A percentile compares a stretch with the other conserved stretches of the same genome.
phyloP scores from a whole-genome alignment of 768 basidiomycete species.

The Pulveroboletus sp. region DNA sequence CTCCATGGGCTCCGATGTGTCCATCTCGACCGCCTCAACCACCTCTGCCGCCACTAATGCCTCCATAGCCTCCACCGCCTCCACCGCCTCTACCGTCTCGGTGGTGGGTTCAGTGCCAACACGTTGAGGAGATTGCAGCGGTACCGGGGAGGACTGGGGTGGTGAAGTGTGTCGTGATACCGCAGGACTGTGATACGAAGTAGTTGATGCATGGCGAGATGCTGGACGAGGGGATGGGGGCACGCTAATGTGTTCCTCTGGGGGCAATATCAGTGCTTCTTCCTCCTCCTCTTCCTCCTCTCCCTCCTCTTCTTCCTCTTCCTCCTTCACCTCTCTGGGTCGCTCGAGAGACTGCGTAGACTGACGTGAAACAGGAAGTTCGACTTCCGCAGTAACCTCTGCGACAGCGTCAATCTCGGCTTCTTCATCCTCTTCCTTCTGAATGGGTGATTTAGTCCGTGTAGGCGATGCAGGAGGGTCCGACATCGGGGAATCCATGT shows the following conservation, averaged over 20 bases:
- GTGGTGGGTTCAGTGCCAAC: conserved; percentile 4
- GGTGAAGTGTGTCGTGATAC: conserved; percentile 19
- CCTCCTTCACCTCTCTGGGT: conserved; percentile 4
- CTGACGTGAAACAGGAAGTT: conserved; percentile 10
- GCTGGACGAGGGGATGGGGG: conserved; percentile 15
- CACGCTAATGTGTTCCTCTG: background rate
- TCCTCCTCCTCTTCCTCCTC: conserved; percentile 13
- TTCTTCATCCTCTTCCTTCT: conserved; percentile 26
- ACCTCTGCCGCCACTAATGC: too few relatives aligned
- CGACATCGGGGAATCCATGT: conserved; percentile 32
- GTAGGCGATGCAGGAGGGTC: conserved; percentile 31
- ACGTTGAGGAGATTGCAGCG: conserved; percentile 8
- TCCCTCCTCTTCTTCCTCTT: conserved; percentile 17
- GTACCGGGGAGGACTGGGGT: conserved; percentile 8
- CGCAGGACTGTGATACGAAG: conserved; percentile 15
- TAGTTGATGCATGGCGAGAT: conserved; percentile 12
- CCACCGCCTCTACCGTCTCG: conserved; percentile 13
- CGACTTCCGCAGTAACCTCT: conserved; percentile 10
- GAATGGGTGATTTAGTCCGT: conserved; percentile 19
- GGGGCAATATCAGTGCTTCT: conserved; percentile 5
- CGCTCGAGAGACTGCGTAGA: conserved; percentile 17
- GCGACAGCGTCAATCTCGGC: conserved; percentile 17
- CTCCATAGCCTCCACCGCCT: conserved; percentile 17
- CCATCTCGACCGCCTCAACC: conserved; percentile 14
- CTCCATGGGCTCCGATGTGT: conserved; percentile 17